Percentiles rank a stretch among this genome's conserved stretches.
phyloP scores from a whole-genome alignment of 768 basidiomycete genomes.

The Tricholoma bakamatsutake region DNA sequence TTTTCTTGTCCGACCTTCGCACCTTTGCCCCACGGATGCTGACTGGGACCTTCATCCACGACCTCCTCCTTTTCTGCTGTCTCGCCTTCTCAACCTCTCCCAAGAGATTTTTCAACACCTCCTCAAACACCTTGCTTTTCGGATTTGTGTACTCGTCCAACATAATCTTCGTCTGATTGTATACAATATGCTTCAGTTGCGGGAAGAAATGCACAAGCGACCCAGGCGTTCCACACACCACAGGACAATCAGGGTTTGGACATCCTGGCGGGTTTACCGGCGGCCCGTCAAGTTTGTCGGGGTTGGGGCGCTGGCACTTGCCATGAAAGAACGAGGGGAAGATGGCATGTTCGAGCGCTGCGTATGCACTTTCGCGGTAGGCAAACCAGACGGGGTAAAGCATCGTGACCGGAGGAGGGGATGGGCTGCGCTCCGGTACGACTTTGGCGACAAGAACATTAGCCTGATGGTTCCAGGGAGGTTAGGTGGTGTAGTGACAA shows the following conservation, averaged over 20 bases:
- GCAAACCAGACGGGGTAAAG: conserved; percentile 41
- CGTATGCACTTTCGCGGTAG: conserved; percentile 40
- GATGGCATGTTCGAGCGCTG: conserved; percentile 46
- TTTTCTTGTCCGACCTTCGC: conserved; percentile 9
- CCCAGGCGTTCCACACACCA: conserved; percentile 79
- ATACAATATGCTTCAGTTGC: conserved; percentile 43
- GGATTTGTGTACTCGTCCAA: conserved; percentile 31
- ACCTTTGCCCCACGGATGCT: conserved; percentile 4
- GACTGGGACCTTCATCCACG: conserved; percentile 5
- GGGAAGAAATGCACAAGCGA: conserved; percentile 67
- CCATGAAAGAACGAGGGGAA: conserved; percentile 74
- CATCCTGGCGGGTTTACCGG: conserved; percentile 57
- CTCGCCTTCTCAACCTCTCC: conserved; percentile 22
- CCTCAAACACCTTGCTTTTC: conserved; percentile 33
- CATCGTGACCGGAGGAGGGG: conserved; percentile 21
- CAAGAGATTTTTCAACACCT: conserved; percentile 37
- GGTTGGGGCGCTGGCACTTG: conserved; percentile 55
- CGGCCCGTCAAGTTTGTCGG: conserved; percentile 9
- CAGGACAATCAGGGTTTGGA: conserved; percentile 73
- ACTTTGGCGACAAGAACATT: conserved; percentile 9
- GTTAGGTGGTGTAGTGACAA: conserved; percentile 1
- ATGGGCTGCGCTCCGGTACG: conserved; percentile 5
- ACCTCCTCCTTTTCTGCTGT: not conserved
- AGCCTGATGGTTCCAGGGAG: conserved; percentile 1
- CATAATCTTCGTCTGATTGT: conserved; percentile 31